These are phyloP conservation scores for Trichoderma sp. DNA, from an alignment of 2,329 filamentous ascomycete species.

Conservation along the genomic window DNA sequence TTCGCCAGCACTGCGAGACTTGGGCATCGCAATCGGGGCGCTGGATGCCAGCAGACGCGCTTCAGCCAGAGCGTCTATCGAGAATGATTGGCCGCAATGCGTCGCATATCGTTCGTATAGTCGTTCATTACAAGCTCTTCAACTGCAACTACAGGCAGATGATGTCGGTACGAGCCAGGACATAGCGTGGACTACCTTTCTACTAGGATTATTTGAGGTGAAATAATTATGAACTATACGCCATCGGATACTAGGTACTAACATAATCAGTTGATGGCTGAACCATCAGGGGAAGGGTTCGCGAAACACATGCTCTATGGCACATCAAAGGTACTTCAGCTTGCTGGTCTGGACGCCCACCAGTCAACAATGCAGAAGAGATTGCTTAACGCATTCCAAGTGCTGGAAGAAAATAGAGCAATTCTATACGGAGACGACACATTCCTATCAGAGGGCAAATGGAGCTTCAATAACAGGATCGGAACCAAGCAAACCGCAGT, in stretches of 20 bases:
- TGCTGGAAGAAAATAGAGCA: constrained; percentile 32
- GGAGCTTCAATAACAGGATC: not conserved
- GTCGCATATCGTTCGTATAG: constrained; percentile 30
- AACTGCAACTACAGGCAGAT: constrained; percentile 9
- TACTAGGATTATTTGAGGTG: constrained; percentile 36
- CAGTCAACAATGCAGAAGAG: constrained; percentile 14
- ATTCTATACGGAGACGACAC: constrained; percentile 33
- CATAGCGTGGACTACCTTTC: constrained; percentile 33
- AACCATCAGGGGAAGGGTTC: constrained; percentile 33
- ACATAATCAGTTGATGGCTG: constrained; percentile 30
- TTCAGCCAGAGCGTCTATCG: not conserved
- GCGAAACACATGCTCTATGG: constrained; percentile 35
- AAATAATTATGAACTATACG: rapidly evolving
- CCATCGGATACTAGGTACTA: not conserved
- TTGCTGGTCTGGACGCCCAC: not conserved
- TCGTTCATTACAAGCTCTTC: constrained; percentile 28
- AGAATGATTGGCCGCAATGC: not conserved
- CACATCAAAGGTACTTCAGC: constrained; percentile 31
- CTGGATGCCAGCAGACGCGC: constrained; percentile 31
- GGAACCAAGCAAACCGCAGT: too few species aligned
- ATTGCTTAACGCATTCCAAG: constrained; percentile 30
- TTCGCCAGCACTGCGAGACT: constrained; percentile 26
- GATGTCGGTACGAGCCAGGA: constrained; percentile 12
- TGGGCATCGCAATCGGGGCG: constrained; percentile 33
- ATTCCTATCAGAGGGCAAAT: constrained; percentile 25